Conservation (phyloP, 345 rosid species). For the Acer yangbiense region DNA sequence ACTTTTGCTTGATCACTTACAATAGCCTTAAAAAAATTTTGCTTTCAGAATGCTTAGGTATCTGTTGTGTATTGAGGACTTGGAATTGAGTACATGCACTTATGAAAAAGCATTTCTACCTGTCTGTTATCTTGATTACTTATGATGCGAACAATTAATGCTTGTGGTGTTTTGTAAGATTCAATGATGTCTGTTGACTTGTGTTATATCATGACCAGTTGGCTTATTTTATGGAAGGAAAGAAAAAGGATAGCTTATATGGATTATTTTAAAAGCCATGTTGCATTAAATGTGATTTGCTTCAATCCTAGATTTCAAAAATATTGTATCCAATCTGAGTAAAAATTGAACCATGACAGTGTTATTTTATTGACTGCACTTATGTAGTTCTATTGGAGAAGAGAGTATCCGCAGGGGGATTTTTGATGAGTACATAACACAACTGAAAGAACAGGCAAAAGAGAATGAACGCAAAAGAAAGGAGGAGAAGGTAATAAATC, state of each 20-base stretch:
- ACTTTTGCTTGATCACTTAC: neutral
- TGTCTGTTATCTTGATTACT: neutral
- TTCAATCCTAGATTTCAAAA: slow-evolving; percentile 10
- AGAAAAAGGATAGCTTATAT: neutral
- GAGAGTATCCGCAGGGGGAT: slow-evolving; percentile 65
- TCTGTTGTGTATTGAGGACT: neutral
- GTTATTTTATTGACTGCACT: slow-evolving; percentile 21
- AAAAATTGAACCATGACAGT: slow-evolving; percentile 10
- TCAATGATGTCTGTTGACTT: neutral
- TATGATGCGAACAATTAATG: neutral
- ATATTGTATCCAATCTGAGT: neutral
- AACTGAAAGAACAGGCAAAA: slow-evolving; percentile 66
- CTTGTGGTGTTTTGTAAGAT: neutral
- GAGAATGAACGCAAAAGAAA: slow-evolving; percentile 60
- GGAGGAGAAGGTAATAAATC: slow-evolving; percentile 67
- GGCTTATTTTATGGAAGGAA: neutral
- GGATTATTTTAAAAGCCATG: neutral
- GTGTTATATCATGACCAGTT: neutral
- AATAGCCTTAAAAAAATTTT: neutral
- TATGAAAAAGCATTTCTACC: neutral
- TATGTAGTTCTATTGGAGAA: slow-evolving; percentile 67
- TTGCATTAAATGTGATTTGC: neutral
- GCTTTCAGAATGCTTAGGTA: neutral
- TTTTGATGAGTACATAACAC: slow-evolving; percentile 65
- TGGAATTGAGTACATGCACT: neutral